Conservation (phyloP, 2,329 filamentous ascomycete genomes). For the Phoma sp. region DNA sequence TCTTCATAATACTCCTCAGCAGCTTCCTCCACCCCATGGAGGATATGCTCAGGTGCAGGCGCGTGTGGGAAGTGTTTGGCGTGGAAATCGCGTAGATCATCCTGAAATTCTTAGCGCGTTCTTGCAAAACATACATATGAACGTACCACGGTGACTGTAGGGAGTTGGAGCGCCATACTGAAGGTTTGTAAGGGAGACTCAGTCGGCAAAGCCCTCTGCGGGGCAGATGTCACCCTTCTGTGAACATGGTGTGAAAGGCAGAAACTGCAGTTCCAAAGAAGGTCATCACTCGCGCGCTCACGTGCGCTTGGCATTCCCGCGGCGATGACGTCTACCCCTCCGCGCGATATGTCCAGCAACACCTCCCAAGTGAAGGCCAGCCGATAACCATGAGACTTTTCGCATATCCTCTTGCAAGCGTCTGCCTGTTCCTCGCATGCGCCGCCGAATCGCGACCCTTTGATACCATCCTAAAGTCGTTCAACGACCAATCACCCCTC, state of each 20-base stretch:
- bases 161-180: constrained; percentile 36
- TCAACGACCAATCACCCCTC: constrained; percentile 43
- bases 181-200: neutral
- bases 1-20: constrained; percentile 44
- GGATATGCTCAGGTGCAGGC: constrained; percentile 44
- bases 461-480: constrained; percentile 36
- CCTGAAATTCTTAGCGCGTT: constrained; percentile 42
- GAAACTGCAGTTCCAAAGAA: constrained; percentile 9
- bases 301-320: constrained; percentile 41
- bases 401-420: constrained; percentile 36
- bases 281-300: constrained; percentile 41
- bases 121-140: neutral
- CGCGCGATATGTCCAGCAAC: constrained; percentile 20
- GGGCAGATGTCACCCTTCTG: constrained; percentile 23
- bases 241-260: constrained; percentile 22
- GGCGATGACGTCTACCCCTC: constrained; percentile 45
- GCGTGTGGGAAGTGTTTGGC: constrained; percentile 53
- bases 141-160: constrained; percentile 44
- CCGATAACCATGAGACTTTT: constrained; percentile 39
- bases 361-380: constrained; percentile 11
- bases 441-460: constrained; percentile 44
- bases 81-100: constrained; percentile 55
- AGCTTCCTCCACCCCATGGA: constrained; percentile 27
- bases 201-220: constrained; percentile 22
- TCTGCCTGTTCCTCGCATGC: constrained; percentile 42